These are phyloP conservation scores for Xylariaceae sp. DNA, from an alignment of 2,329 filamentous ascomycete genomes.

Conservation along the genomic window DNA sequence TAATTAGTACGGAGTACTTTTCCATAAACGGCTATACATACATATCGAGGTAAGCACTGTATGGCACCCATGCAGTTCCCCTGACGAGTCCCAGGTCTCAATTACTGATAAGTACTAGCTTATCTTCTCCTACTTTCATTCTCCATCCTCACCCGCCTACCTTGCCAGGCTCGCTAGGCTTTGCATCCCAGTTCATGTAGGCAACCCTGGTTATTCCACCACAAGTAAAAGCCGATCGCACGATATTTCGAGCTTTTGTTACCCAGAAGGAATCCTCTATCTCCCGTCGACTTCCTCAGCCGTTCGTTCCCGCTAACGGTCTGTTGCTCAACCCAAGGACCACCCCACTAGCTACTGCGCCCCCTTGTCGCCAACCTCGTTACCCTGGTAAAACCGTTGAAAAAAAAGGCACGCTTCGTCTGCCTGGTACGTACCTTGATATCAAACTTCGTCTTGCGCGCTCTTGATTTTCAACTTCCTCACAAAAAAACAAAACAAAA, in stretches of 20 bases:
- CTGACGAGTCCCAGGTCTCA: no score
- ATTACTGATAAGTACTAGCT: no score
- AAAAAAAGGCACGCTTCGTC: conserved; percentile 27
- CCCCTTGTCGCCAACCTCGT: conserved; percentile 23
- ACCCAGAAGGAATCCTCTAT: conserved; percentile 21
- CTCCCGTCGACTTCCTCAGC: conserved; percentile 24
- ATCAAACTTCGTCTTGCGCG: conserved; percentile 26
- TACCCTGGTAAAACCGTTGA: conserved; percentile 33
- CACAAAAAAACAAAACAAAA: neutral
- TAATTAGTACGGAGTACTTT: no score
- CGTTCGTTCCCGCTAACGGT: conserved; percentile 30
- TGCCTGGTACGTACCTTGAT: conserved; percentile 30
- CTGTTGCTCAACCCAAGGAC: conserved; percentile 26
- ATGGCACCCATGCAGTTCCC: no score
- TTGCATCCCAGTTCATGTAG: conserved; percentile 25
- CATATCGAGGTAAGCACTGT: no score
- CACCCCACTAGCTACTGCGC: conserved; percentile 28
- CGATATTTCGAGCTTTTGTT: conserved; percentile 7
- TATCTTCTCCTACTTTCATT: conserved; percentile 11
- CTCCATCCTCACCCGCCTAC: neutral
- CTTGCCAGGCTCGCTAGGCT: conserved; percentile 24
- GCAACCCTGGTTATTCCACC: conserved; percentile 12
- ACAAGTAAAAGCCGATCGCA: conserved; percentile 20
- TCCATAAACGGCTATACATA: no score
- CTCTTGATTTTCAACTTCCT: conserved; percentile 16